These are phyloP conservation scores for Capronia coronata DNA, from an alignment of 2,329 filamentous ascomycete genomes.

Conservation along the genomic window DNA sequence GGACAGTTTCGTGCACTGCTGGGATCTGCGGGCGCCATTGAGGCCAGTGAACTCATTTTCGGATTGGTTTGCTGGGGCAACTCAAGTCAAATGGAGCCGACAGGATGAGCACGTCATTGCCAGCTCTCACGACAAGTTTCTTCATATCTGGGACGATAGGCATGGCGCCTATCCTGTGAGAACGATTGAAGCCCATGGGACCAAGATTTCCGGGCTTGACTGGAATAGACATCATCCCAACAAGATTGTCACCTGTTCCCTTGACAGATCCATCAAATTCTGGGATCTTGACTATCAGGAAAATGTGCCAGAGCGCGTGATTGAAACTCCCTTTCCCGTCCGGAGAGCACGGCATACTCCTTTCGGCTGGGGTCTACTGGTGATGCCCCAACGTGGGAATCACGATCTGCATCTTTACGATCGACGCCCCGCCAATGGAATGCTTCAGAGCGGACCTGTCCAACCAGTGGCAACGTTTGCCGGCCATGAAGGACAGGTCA, in stretches of 20 bases:
- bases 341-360: constrained; percentile 89
- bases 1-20: constrained; percentile 87
- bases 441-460: constrained; percentile 32
- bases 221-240: constrained; percentile 76
- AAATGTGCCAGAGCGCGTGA: constrained; percentile 65
- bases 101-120: constrained; percentile 81
- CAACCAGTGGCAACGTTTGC: constrained; percentile 47
- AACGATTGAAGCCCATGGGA: constrained; percentile 80
- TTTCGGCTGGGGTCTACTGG: constrained; percentile 76
- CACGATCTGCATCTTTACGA: constrained; percentile 82
- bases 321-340: constrained; percentile 76
- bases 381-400: constrained; percentile 86
- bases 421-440: constrained; percentile 37
- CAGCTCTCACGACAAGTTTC: constrained; percentile 79
- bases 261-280: constrained; percentile 88
- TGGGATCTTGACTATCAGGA: constrained; percentile 70
- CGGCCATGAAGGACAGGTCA: constrained; percentile 60
- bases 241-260: constrained; percentile 75
- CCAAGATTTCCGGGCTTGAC: constrained; percentile 91
- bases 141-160: constrained; percentile 86
- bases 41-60: constrained; percentile 74
- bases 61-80: constrained; percentile 89
- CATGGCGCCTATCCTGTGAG: constrained; percentile 70
- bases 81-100: constrained; percentile 91
- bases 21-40: constrained; percentile 72